Evolutionary conservation across 2,329 filamentous ascomycete genomes (phyloP).

Genomic region (Sporothrix dimorphospora): DNA sequence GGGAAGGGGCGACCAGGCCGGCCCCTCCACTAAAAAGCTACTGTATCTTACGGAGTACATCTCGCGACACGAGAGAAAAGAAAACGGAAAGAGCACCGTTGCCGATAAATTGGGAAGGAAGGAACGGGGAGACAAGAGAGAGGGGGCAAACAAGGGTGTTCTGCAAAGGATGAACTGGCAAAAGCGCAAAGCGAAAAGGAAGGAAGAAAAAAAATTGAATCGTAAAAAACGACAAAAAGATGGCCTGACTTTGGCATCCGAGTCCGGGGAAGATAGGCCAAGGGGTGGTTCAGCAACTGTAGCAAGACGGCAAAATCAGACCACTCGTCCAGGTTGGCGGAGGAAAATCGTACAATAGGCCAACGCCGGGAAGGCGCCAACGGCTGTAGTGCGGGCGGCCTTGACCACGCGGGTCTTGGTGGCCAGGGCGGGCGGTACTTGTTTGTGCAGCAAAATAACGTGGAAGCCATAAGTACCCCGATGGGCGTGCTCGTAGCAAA

Average conservation of each 20-base stretch:
- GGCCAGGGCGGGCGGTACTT: neutral
- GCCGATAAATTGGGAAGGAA: neutral
- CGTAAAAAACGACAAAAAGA: slow-evolving; percentile 28
- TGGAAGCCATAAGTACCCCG: neutral
- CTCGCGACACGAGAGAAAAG: slow-evolving; percentile 5
- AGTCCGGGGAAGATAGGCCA: slow-evolving; percentile 30
- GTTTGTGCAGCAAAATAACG: neutral
- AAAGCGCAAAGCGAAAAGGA: neutral
- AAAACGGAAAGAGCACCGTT: slow-evolving; percentile 17
- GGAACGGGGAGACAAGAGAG: slow-evolving; percentile 4
- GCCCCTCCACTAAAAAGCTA: neutral
- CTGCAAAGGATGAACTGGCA: slow-evolving; percentile 6
- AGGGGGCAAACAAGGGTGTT: neutral
- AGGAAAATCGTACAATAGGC: slow-evolving; percentile 35
- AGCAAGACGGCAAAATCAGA: slow-evolving; percentile 34
- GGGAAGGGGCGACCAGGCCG: neutral
- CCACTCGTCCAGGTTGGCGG: slow-evolving; percentile 32
- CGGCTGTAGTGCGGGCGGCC: slow-evolving; percentile 22
- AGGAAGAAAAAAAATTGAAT: slow-evolving; percentile 23
- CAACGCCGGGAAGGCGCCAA: slow-evolving; percentile 31
- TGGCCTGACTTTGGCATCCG: slow-evolving; percentile 34
- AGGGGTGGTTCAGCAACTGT: slow-evolving; percentile 32
- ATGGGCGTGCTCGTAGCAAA: neutral
- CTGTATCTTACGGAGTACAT: neutral
- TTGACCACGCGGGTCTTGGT: slow-evolving; percentile 8